Percentiles rank a stretch among this genome's conserved stretches.
Conservation (phyloP, 2,329 filamentous ascomycete genomes). For the Pezicula carpinea region DNA sequence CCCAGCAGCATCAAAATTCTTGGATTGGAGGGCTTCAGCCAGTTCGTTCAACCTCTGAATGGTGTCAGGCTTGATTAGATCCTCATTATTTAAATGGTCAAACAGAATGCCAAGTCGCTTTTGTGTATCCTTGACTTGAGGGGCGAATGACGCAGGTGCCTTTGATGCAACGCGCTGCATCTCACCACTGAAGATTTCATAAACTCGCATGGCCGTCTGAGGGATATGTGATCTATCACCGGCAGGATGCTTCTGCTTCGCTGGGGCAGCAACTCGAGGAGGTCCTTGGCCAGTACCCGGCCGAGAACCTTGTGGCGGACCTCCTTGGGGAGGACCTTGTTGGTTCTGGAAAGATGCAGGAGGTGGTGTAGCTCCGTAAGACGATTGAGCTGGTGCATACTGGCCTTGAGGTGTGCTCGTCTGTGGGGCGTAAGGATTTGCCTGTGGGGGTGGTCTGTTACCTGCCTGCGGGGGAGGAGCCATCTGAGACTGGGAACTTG, state of each 20-base stretch:
- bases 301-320: constrained; percentile 36
- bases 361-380: constrained; percentile 29
- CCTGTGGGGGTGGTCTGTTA: constrained; percentile 40
- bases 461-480: constrained; percentile 36
- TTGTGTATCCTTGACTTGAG: constrained; percentile 89
- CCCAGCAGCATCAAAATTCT: constrained; percentile 64
- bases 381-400: constrained; percentile 55
- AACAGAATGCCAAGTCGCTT: constrained; percentile 92
- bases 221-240: constrained; percentile 92
- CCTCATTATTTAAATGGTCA: constrained; percentile 94
- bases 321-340: constrained; percentile 33
- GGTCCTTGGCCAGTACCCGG: constrained; percentile 35
- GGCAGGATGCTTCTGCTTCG: constrained; percentile 66
- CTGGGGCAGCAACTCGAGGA: constrained; percentile 43
- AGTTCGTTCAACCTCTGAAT: constrained; percentile 62
- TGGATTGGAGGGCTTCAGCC: constrained; percentile 60
- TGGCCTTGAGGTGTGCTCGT: constrained; percentile 43
- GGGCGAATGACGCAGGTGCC: constrained; percentile 80
- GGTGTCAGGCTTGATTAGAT: constrained; percentile 77
- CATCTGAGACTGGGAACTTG: constrained; percentile 31
- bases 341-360: constrained; percentile 34
- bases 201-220: constrained; percentile 67
- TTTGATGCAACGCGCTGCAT: constrained; percentile 84
- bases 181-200: constrained; percentile 75
- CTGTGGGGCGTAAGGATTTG: constrained; percentile 39